Base-by-base conservation (phyloP, 1,139 yeast genomes). In the Kurtzmaniella natalensis region DNA sequence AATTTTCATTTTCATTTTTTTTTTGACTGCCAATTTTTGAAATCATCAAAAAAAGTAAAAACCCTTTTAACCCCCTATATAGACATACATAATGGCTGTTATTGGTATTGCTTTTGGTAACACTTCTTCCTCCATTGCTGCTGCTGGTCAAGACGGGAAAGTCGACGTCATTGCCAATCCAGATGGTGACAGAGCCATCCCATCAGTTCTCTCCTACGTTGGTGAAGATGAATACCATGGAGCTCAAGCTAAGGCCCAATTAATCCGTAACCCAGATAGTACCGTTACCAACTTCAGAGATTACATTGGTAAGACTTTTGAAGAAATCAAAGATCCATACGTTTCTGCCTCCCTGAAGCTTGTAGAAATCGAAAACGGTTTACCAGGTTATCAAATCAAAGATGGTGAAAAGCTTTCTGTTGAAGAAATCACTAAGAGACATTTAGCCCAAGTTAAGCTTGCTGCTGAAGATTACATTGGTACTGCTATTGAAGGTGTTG, bases 131-230 rank as follows among this genome's bases (percentile, higher is more conserved):
- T 85, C 97, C 44, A 88, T 92, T 59, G 96, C 97, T 30, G 85
- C 84, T 56, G 88, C 89, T 47, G 77, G 82, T 37, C 65, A 71
- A 54, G 96, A 89, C 50, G 95, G 95, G 39, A 86, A 84, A 60
- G 94, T 88, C 41, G 96, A 92, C 55, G 95, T 92, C 45, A 92
- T 92, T 60, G 98, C 98, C 49, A 92, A 92, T 76, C 96, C 94
- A 50, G 98, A 92, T 57, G 99, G 99, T 60, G 98, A 94, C 65
- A 88, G 98, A 69, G 76, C 94, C 42, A 92, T 92, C 56, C 96
- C 97, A 43, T 84, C 97, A 17, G 85, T 85, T 37, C 72, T 92
- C 44, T 81, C 97, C 11, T 92, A 89, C 59, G 88, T 88, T 42
- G 96, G 94, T 43, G 81, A 76, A 37, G 97, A 92, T 59, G 98